Percentiles rank a stretch among this genome's conserved stretches.
phyloP scores from a whole-genome alignment of 192 early-diverging fungal species.

The Podila epicladia region DNA sequence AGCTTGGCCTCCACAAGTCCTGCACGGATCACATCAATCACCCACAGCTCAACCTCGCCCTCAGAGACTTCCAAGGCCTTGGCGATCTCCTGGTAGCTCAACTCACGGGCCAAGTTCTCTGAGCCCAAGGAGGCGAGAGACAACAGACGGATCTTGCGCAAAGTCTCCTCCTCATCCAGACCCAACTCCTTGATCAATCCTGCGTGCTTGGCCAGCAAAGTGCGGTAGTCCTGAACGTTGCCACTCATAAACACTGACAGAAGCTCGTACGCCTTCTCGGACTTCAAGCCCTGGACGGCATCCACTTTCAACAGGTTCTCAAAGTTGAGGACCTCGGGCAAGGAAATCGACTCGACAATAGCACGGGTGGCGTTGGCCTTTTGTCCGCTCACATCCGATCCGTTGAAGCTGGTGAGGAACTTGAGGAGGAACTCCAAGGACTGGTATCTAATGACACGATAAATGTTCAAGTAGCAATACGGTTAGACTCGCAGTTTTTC shows the following conservation, averaged over 20 bases:
- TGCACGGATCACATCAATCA: slow-evolving; percentile 92
- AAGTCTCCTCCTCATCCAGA: slow-evolving; percentile 60
- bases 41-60: slow-evolving; percentile 93
- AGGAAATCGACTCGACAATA: slow-evolving; percentile 71
- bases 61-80: slow-evolving; percentile 77
- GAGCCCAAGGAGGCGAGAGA: slow-evolving; percentile 83
- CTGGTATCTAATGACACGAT: slow-evolving; percentile 22
- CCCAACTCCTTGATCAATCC: slow-evolving; percentile 61
- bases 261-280: slow-evolving; percentile 69
- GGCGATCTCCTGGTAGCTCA: slow-evolving; percentile 82
- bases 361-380: slow-evolving; percentile 70
- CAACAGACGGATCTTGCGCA: slow-evolving; percentile 88
- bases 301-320: slow-evolving; percentile 76
- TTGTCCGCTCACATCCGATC: slow-evolving; percentile 45
- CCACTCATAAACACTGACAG: slow-evolving; percentile 75
- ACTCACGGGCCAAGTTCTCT: slow-evolving; percentile 68
- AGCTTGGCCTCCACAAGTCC: slow-evolving; percentile 95
- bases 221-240: slow-evolving; percentile 70
- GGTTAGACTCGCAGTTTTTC: neutral
- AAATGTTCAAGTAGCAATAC: neutral
- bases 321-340: slow-evolving; percentile 79
- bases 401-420: slow-evolving; percentile 67
- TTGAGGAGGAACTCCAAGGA: slow-evolving; percentile 75
- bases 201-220: slow-evolving; percentile 65
- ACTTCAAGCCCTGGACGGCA: slow-evolving; percentile 71